Evolutionary conservation across 495 filamentous ascomycete species (phyloP), one percentile per base, ranked within the genome.

Genomic region (Penicillium dipodomyicola): DNA sequence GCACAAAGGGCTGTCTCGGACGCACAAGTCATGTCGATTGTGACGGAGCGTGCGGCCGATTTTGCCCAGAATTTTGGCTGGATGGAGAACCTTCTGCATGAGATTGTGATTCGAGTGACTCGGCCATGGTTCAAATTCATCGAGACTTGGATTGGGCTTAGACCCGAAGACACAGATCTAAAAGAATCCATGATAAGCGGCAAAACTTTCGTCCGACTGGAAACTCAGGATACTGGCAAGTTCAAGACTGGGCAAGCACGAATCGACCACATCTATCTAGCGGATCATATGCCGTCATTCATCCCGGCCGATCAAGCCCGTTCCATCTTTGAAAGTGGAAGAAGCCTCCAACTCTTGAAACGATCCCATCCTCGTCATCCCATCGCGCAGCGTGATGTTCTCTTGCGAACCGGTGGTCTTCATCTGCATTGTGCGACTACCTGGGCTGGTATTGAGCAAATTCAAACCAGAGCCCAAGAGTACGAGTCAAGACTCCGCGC

Each of bases 121-220:
- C 60, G 56, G 12, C 76, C 93, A 3, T 96, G 89, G 86, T 77
- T 89, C 37, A 80, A 84, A 17, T 82, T 87, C 48, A 73, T 89
- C 2, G 84, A 88, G 43, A 81, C 84, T 50, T 96, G 91, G 90
- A 80, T 92, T 54, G 92, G 92, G 0, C 75, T 94, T 10, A 81
- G 75, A 51, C 67, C 75, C 8, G 85, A 86, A 52, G 71, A 75
- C 15, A 76, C 79, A 6, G 62, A 80, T 5, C 71, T 72, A 12
- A 62, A 52, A 37, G 70, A 77, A 46, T 42, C 82, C 14, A 68
- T 72, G 29, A 79, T 81, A 27, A 71, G 69, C 11, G 77, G 76
- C 0, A 71, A 60, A 22, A 71, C 69, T 27, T 93, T 91, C 69
- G 82, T 90, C 44, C 80, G 76, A 37, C 72, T 88, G 0, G 83